Evolutionary conservation across 2,329 filamentous ascomycete genomes (phyloP).

Genomic region (Fusarium temperatum): DNA sequence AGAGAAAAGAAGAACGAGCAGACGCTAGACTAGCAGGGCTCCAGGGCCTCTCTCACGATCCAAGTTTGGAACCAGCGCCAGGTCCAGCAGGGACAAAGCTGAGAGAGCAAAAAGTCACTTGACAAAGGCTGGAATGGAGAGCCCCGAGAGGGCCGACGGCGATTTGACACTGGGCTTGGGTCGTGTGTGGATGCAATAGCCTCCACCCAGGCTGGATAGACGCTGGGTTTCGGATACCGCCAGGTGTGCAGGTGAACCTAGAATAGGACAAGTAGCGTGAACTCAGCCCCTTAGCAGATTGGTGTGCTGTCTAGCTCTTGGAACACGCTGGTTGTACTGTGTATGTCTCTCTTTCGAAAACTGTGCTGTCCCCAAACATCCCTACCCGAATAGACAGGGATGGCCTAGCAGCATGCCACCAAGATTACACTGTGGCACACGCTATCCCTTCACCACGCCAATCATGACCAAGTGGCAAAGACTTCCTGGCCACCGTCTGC

Average conservation of each 20-base stretch:
- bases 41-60: conserved; percentile 24
- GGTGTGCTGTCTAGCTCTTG: conserved; percentile 28
- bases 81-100: conserved; percentile 13
- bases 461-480: conserved; percentile 48
- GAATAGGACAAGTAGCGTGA: conserved; percentile 28
- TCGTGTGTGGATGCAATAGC: conserved; percentile 14
- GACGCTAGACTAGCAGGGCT: conserved; percentile 15
- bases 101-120: conserved; percentile 34
- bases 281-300: conserved; percentile 30
- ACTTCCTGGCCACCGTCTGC: conserved; percentile 34
- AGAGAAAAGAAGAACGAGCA: not conserved
- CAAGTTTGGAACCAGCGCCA: conserved; percentile 24
- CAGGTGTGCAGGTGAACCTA: conserved; percentile 9
- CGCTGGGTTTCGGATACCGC: conserved; percentile 34
- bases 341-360: conserved; percentile 5
- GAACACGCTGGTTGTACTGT: conserved; percentile 34
- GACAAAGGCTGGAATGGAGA: conserved; percentile 40
- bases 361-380: conserved; percentile 34
- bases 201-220: conserved; percentile 33
- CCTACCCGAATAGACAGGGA: conserved; percentile 30
- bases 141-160: conserved; percentile 29
- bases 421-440: conserved; percentile 43
- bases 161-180: conserved; percentile 35
- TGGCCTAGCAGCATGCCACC: conserved; percentile 41
- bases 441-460: conserved; percentile 41